Conservation (phyloP, 2,329 filamentous ascomycete genomes). For the Hymenoscyphus linearis region DNA sequence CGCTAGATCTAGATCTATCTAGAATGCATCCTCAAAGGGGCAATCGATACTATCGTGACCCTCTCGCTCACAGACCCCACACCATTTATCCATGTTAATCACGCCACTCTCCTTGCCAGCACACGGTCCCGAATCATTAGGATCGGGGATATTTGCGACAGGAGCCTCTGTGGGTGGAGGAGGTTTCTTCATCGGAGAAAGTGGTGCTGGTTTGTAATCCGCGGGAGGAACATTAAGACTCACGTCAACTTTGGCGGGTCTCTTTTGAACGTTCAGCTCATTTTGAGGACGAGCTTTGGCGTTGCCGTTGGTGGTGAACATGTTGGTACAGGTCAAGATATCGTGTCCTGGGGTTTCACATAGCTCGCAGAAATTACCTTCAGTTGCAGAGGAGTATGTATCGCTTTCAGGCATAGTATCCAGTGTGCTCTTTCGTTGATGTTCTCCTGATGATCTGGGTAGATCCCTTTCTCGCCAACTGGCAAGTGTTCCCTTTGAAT, state of each 20-base stretch:
- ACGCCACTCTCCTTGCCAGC: constrained; percentile 74
- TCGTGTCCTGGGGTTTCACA: constrained; percentile 91
- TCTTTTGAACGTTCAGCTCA: constrained; percentile 15
- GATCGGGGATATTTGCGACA: constrained; percentile 51
- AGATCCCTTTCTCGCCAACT: constrained; percentile 45
- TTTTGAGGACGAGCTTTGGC: background rate
- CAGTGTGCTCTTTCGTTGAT: constrained; percentile 47
- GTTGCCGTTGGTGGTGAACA: constrained; percentile 49
- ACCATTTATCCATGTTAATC: constrained; percentile 87
- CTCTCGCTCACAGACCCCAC: constrained; percentile 90
- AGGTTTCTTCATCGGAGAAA: constrained; percentile 45
- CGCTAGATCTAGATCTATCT: constrained; percentile 23
- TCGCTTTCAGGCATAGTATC: constrained; percentile 69
- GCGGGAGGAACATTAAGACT: constrained; percentile 37
- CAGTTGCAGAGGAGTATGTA: constrained; percentile 63
- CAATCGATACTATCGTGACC: constrained; percentile 96
- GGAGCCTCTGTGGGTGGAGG: constrained; percentile 36
- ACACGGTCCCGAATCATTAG: constrained; percentile 61
- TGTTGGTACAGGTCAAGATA: constrained; percentile 88
- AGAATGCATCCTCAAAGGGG: constrained; percentile 80
- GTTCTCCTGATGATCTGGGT: constrained; percentile 42
- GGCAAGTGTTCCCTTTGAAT: constrained; percentile 62
- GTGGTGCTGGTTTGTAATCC: constrained; percentile 48
- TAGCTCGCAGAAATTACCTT: constrained; percentile 72
- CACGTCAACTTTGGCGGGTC: constrained; percentile 35